Evolutionary conservation across 352 stramenopile species (phyloP).

Genomic region (Phytophthora kernoviae): DNA sequence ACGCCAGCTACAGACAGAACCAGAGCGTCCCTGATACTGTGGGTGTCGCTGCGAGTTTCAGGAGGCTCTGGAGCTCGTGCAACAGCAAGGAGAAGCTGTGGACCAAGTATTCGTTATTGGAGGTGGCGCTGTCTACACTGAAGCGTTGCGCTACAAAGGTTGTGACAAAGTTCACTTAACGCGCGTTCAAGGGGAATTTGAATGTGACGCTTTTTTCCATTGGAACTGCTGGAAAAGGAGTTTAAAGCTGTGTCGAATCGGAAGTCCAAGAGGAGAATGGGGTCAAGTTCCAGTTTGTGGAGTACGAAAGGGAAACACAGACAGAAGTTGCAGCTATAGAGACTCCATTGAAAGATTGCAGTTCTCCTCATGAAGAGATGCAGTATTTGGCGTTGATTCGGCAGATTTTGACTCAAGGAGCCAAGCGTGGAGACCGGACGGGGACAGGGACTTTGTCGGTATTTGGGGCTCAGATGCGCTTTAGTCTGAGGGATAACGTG

Average conservation of each 20-base stretch:
- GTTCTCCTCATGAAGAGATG: constrained; percentile 60
- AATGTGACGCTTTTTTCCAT: constrained; percentile 95
- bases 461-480: constrained; percentile 98
- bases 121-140: constrained; percentile 93
- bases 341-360: constrained; percentile 12
- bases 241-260: constrained; percentile 52
- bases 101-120: constrained; percentile 98
- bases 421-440: constrained; percentile 95
- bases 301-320: constrained; percentile 47
- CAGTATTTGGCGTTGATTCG: constrained; percentile 94
- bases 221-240: constrained; percentile 63
- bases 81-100: constrained; percentile 66
- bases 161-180: constrained; percentile 93
- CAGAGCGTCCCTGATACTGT: constrained; percentile 77
- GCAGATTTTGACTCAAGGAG: constrained; percentile 96
- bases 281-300: constrained; percentile 78
- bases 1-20: constrained; percentile 51
- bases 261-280: constrained; percentile 79
- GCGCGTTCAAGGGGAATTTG: constrained; percentile 77
- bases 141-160: constrained; percentile 86
- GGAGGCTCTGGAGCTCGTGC: constrained; percentile 91
- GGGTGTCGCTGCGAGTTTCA: constrained; percentile 85
- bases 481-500: constrained; percentile 92
- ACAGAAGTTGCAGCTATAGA: neutral
- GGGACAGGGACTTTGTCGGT: constrained; percentile 98